Evolutionary conservation across 176 grass and related monocot species (phyloP).

Genomic region (Hordeum vulgare): DNA sequence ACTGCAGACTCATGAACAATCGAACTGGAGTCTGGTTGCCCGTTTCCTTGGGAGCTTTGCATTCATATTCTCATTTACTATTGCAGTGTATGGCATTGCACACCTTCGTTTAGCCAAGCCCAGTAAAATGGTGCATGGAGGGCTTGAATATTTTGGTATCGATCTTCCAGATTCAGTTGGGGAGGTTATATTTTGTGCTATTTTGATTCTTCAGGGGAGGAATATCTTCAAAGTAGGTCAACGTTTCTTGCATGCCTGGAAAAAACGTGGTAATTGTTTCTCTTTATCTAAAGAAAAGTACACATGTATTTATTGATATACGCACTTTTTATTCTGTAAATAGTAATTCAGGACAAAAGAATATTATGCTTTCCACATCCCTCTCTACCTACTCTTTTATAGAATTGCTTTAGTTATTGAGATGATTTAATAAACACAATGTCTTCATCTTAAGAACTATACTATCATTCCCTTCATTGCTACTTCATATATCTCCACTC

Average conservation of each 20-base stretch:
- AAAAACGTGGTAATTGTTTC: constrained; percentile 57
- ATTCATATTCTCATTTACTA: constrained; percentile 52
- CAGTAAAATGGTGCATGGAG: constrained; percentile 45
- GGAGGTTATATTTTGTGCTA: constrained; percentile 68
- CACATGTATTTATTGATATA: not conserved
- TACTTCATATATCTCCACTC: not conserved
- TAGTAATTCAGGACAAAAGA: not conserved
- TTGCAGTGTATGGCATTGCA: constrained; percentile 44
- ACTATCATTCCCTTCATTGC: not conserved
- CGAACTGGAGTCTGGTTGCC: constrained; percentile 59
- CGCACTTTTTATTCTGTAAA: not conserved
- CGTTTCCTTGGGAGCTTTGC: constrained; percentile 85
- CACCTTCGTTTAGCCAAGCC: constrained; percentile 57
- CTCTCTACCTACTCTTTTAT: not conserved
- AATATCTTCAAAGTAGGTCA: constrained; percentile 58
- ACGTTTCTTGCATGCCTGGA: constrained; percentile 61
- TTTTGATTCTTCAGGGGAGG: constrained; percentile 77
- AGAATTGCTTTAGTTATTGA: not conserved
- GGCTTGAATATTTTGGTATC: constrained; percentile 82
- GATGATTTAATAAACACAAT: not conserved
- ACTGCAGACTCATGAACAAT: constrained; percentile 60
- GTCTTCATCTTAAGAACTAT: constrained; percentile 1
- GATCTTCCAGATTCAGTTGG: constrained; percentile 88
- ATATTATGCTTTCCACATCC: not conserved
- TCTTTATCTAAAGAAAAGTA: not conserved